These are phyloP conservation scores for Hymenoscyphus fraxineus DNA, from an alignment of 2,329 filamentous ascomycete species.

Conservation along the genomic window DNA sequence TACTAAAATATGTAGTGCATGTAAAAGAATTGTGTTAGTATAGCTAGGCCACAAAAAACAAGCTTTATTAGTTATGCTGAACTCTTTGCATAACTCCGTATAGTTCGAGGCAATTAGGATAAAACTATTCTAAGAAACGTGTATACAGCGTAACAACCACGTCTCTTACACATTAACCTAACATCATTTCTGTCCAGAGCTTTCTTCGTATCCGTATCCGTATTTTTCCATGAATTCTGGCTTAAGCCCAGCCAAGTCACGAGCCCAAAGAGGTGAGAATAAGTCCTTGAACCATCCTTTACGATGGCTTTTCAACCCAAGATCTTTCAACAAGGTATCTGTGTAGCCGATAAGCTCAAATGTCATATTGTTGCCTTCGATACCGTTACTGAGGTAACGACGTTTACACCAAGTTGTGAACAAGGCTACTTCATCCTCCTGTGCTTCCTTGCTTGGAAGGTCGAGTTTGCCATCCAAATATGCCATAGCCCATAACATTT, in stretches of 20 bases:
- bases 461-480: slow-evolving; percentile 28
- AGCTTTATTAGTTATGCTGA: too few relatives aligned
- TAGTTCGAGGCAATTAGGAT: too few relatives aligned
- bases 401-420: slow-evolving; percentile 29
- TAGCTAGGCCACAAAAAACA: too few relatives aligned
- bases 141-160: too few relatives aligned
- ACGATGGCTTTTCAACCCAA: slow-evolving; percentile 27
- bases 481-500: slow-evolving; percentile 31
- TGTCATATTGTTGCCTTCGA: slow-evolving; percentile 27
- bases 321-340: slow-evolving; percentile 30
- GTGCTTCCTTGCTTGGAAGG: slow-evolving; percentile 23
- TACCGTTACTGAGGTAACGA: slow-evolving; percentile 31
- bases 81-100: too few relatives aligned
- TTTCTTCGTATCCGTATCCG: neutral
- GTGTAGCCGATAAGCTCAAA: slow-evolving; percentile 31
- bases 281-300: slow-evolving; percentile 29
- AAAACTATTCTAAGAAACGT: too few relatives aligned
- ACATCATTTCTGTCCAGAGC: too few relatives aligned
- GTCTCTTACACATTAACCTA: too few relatives aligned
- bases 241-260: slow-evolving; percentile 25
- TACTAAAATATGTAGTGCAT: too few relatives aligned
- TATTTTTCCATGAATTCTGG: slow-evolving; percentile 22
- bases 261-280: slow-evolving; percentile 27
- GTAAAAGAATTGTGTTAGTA: too few relatives aligned
- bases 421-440: slow-evolving; percentile 26